Conservation (phyloP, 129 eudicot genomes). For the Heracleum sosnowskyi region DNA sequence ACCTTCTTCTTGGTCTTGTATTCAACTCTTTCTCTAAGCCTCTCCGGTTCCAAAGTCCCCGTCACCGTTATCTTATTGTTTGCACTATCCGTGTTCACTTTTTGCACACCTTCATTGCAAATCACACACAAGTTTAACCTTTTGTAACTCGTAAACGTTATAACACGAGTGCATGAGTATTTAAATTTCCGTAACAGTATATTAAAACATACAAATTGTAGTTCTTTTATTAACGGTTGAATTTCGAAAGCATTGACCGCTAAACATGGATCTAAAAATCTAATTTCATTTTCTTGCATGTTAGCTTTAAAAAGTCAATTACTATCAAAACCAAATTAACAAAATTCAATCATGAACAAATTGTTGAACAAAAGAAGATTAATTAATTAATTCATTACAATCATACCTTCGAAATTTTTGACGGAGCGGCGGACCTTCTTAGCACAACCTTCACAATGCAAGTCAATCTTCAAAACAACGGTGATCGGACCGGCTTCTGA, state of each 20-base stretch:
- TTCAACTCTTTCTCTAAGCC: constrained; percentile 53
- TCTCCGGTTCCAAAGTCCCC: constrained; percentile 58
- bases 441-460: constrained; percentile 86
- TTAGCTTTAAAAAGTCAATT: constrained; percentile 1
- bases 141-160: too few species aligned
- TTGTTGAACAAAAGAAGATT: neutral
- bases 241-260: neutral
- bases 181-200: neutral
- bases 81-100: constrained; percentile 36
- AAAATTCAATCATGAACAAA: neutral
- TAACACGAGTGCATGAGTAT: neutral
- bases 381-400: neutral
- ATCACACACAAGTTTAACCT: neutral
- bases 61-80: constrained; percentile 45
- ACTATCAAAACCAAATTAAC: neutral
- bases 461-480: constrained; percentile 54
- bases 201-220: neutral
- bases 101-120: constrained; percentile 49
- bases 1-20: constrained; percentile 46
- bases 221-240: neutral
- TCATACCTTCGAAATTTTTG: constrained; percentile 46
- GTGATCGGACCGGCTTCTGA: constrained; percentile 23
- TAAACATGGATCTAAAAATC: constrained; percentile 18
- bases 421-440: constrained; percentile 39
- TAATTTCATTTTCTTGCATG: constrained; percentile 5